Conservation (phyloP, 495 filamentous ascomycete species). For the Neurospora sp. region DNA sequence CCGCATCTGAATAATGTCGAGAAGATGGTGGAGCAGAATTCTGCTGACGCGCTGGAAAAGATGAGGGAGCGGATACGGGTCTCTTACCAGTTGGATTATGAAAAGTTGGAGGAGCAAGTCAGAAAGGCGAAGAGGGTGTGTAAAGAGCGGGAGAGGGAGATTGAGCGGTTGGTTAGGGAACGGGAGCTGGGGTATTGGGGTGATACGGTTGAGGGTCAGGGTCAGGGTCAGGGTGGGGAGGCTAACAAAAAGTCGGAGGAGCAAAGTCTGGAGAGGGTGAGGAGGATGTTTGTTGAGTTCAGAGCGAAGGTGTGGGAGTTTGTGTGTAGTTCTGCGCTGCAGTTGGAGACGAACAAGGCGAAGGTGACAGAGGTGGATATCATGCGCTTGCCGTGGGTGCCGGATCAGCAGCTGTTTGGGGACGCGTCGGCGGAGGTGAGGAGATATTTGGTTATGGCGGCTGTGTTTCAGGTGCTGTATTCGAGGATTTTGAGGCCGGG, state of each 20-base stretch:
- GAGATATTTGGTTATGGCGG: slow-evolving; percentile 4
- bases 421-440: not conserved
- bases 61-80: not conserved
- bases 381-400: not conserved
- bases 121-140: not conserved
- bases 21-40: not conserved
- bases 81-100: not conserved
- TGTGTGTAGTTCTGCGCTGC: not conserved
- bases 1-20: not conserved
- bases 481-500: slow-evolving; percentile 8
- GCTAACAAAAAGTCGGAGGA: not conserved
- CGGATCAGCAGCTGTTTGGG: not conserved
- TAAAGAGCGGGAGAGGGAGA: not conserved
- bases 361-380: not conserved
- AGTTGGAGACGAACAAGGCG: not conserved
- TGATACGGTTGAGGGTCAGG: not conserved
- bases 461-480: slow-evolving; percentile 9
- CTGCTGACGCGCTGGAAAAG: not conserved
- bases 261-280: not conserved
- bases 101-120: not conserved
- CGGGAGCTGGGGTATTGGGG: not conserved
- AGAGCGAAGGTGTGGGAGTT: not conserved
- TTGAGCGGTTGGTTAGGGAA: not conserved
- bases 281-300: not conserved
- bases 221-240: too few species aligned